These are phyloP conservation scores for Salvia rosmarinus DNA, from an alignment of 257 asterid genomes.

Conservation along the genomic window DNA sequence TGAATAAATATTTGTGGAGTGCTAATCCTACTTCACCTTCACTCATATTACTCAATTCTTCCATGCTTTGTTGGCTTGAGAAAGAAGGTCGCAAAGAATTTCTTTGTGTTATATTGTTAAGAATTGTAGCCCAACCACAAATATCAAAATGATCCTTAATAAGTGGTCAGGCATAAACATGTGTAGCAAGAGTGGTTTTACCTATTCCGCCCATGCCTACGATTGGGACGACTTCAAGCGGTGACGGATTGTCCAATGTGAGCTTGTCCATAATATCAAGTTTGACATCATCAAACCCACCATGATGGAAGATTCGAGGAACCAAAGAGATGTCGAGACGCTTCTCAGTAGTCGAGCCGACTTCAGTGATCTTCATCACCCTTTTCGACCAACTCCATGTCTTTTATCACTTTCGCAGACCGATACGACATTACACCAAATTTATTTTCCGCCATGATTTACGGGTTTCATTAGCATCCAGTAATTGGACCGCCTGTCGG, in stretches of 20 bases:
- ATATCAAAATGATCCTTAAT: neutral
- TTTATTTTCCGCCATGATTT: no score
- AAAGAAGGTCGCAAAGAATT: neutral
- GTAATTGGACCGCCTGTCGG: no score
- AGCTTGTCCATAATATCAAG: conserved; percentile 22
- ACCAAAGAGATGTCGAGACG: neutral
- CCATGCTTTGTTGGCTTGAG: neutral
- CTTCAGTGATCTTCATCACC: neutral
- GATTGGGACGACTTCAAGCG: neutral
- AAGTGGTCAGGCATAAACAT: neutral
- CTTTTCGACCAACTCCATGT: conserved; percentile 13
- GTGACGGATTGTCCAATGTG: neutral
- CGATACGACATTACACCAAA: no score
- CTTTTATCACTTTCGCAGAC: conserved; percentile 9
- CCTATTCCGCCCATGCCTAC: conserved; percentile 25
- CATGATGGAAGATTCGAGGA: neutral
- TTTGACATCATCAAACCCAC: conserved; percentile 3
- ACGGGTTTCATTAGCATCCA: no score
- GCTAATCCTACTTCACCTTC: neutral
- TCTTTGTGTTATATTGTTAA: neutral
- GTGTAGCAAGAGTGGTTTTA: conserved; percentile 25
- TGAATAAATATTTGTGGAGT: neutral
- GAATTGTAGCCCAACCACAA: conserved; percentile 16
- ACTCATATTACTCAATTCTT: neutral
- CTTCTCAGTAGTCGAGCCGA: neutral